Evolutionary conservation across 2,329 filamentous ascomycete genomes (phyloP).

Genomic region (Cladosporium colombiae): DNA sequence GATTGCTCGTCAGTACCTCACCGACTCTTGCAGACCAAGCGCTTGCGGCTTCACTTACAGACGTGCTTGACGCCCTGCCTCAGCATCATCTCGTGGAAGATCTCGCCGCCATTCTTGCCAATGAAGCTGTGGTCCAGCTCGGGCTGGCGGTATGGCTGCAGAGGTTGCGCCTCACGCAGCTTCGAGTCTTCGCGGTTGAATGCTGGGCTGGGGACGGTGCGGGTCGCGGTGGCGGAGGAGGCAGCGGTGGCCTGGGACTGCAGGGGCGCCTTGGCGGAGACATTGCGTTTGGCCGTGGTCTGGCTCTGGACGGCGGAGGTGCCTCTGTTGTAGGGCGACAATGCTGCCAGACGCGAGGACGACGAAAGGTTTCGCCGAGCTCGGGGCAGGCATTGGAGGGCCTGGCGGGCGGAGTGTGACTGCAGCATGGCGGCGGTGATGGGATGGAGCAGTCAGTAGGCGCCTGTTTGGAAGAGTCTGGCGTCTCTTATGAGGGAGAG

Average conservation of each 20-base stretch:
- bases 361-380: constrained; percentile 47
- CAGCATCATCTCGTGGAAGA: constrained; percentile 99
- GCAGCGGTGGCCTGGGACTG: constrained; percentile 47
- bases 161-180: constrained; percentile 45
- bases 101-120: constrained; percentile 91
- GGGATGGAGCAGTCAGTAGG: constrained; percentile 7
- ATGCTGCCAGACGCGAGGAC: constrained; percentile 41
- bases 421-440: constrained; percentile 32
- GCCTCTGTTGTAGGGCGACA: constrained; percentile 46
- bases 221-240: constrained; percentile 38
- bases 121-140: constrained; percentile 70
- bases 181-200: constrained; percentile 50
- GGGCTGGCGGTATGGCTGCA: constrained; percentile 49
- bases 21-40: background rate
- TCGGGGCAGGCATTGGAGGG: constrained; percentile 41
- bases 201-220: constrained; percentile 48
- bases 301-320: constrained; percentile 27
- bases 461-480: constrained; percentile 11
- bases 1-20: constrained; percentile 21
- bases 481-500: constrained; percentile 3
- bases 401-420: constrained; percentile 38
- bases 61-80: constrained; percentile 89
- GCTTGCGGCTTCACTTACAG: constrained; percentile 63
- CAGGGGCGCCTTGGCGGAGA: constrained; percentile 45
- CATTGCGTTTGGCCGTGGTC: constrained; percentile 33